phyloP scores from a whole-genome alignment of 768 basidiomycete genomes.

The Tylopilus intermedius region DNA sequence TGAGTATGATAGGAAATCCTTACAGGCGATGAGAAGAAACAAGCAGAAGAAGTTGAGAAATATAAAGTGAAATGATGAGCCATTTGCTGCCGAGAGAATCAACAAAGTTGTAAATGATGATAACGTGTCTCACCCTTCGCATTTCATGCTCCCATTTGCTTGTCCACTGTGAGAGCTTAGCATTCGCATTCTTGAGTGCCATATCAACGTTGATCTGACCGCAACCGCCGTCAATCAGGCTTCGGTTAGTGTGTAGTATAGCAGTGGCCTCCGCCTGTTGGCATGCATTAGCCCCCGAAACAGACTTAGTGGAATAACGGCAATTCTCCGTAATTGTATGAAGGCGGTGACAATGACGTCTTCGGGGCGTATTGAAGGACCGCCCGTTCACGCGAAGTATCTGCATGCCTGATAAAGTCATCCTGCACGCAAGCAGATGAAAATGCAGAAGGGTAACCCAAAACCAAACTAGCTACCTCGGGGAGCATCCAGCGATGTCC shows the following conservation, averaged over 20 bases:
- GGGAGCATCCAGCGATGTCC: constrained; percentile 86
- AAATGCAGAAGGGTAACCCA: constrained; percentile 2
- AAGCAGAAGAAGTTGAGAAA: constrained; percentile 73
- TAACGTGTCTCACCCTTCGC: constrained; percentile 47
- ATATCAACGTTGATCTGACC: constrained; percentile 71
- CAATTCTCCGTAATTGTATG: constrained; percentile 71
- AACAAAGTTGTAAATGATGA: not conserved
- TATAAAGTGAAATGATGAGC: constrained; percentile 70
- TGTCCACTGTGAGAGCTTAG: constrained; percentile 67
- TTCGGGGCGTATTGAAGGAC: constrained; percentile 55
- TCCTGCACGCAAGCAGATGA: constrained; percentile 36
- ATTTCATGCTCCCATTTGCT: constrained; percentile 70
- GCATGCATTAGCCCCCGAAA: constrained; percentile 23
- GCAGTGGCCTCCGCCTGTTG: constrained; percentile 74
- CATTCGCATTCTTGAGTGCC: constrained; percentile 67
- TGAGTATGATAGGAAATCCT: constrained; percentile 78
- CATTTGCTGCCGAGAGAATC: constrained; percentile 45
- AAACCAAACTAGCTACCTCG: constrained; percentile 39
- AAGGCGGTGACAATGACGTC: constrained; percentile 79
- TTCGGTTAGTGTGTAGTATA: constrained; percentile 55
- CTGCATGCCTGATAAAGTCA: constrained; percentile 66
- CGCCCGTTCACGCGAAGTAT: constrained; percentile 67
- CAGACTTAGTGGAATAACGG: constrained; percentile 32
- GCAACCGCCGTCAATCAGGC: constrained; percentile 37
- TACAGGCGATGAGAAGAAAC: constrained; percentile 63